Evolutionary conservation across 2,329 filamentous ascomycete species (phyloP).

Genomic region (Plectosphaerella cucumerina): DNA sequence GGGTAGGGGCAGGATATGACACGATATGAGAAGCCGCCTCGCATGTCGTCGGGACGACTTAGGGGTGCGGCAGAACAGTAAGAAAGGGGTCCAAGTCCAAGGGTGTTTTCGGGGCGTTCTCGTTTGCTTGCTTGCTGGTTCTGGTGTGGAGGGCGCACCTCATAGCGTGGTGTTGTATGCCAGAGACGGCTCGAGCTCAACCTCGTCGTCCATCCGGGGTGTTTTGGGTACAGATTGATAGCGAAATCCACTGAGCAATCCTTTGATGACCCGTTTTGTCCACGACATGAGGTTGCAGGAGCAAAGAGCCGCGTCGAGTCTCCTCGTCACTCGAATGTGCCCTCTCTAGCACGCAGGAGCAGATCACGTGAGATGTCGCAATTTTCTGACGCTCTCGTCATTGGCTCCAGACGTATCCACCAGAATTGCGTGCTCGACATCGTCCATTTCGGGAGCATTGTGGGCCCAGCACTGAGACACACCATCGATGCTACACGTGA

Average conservation of each 20-base stretch:
- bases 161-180: conserved; percentile 2
- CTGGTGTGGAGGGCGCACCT: conserved; percentile 7
- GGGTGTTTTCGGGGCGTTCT: not conserved
- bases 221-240: conserved; percentile 8
- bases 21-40: too few relatives aligned
- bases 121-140: conserved; percentile 8
- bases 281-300: conserved; percentile 8
- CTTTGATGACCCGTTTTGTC: not conserved
- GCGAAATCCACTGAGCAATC: conserved; percentile 7
- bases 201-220: conserved; percentile 5
- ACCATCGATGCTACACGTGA: not conserved
- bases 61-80: too few relatives aligned
- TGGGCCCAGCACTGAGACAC: not conserved
- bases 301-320: conserved; percentile 7
- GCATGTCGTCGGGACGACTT: too few relatives aligned
- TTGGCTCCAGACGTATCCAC: conserved; percentile 5
- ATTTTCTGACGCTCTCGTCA: conserved; percentile 9
- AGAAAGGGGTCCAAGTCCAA: too few relatives aligned
- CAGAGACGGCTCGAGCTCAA: conserved; percentile 8
- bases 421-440: conserved; percentile 11
- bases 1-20: too few relatives aligned
- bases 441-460: not conserved
- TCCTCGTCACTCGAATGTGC: conserved; percentile 7
- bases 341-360: conserved; percentile 3
- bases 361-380: conserved; percentile 16